phyloP scores from a whole-genome alignment of 257 asterid species.

The Capsicum baccatum region DNA sequence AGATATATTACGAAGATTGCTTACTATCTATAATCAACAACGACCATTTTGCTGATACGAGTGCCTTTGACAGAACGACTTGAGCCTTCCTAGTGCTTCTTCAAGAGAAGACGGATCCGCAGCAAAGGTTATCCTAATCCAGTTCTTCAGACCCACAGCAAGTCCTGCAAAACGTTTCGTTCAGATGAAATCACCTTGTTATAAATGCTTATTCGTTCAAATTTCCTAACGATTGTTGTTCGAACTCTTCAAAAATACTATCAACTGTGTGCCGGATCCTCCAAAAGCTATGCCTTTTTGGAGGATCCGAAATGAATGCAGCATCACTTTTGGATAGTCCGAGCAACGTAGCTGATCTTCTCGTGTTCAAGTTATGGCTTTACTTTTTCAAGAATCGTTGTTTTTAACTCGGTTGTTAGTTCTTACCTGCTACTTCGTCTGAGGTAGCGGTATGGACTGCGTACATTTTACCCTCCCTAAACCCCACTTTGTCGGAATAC shows the following conservation, averaged over 20 bases:
- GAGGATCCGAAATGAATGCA: background rate
- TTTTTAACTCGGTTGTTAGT: background rate
- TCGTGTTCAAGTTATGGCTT: background rate
- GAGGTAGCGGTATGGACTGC: no score
- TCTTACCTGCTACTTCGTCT: constrained; percentile 50
- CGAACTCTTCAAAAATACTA: background rate
- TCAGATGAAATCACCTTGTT: background rate
- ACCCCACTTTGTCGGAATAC: no score
- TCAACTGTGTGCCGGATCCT: background rate
- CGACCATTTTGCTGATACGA: constrained; percentile 41
- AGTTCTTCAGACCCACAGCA: constrained; percentile 75
- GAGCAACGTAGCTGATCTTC: background rate
- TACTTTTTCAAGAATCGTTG: background rate
- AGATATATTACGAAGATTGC: background rate
- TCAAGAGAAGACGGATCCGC: constrained; percentile 55
- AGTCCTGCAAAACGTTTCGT: constrained; percentile 52
- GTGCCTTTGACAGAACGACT: constrained; percentile 63
- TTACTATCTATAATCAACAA: background rate
- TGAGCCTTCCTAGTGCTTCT: constrained; percentile 54
- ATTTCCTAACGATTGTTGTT: background rate
- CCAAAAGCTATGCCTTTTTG: background rate
- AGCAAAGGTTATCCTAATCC: constrained; percentile 80
- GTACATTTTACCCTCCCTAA: no score
- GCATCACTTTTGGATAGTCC: background rate
- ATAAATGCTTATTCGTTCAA: background rate